Conservation (phyloP, 2,329 filamentous ascomycete species). For the Neurospora crassa region DNA sequence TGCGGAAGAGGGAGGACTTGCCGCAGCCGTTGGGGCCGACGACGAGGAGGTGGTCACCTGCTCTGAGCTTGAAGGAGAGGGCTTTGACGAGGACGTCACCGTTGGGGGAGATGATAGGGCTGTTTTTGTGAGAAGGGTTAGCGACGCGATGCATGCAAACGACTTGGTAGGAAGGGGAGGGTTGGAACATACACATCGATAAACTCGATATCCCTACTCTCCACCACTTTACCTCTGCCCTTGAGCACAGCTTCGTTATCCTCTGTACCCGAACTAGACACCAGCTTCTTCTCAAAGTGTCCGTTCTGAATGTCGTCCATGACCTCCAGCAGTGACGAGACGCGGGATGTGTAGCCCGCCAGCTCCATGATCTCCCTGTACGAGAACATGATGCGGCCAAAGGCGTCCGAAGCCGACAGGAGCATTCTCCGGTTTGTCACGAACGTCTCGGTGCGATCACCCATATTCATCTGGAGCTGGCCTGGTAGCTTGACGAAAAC, state of each 20-base stretch:
- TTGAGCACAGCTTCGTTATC: constrained; percentile 75
- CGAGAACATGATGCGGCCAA: constrained; percentile 93
- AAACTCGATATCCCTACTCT: constrained; percentile 79
- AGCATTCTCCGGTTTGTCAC: constrained; percentile 91
- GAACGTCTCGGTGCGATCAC: constrained; percentile 66
- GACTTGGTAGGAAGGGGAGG: not conserved
- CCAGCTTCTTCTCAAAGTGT: constrained; percentile 91
- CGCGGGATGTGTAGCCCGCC: constrained; percentile 88
- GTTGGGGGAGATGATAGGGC: constrained; percentile 90
- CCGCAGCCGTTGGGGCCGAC: constrained; percentile 96
- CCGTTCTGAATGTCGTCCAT: constrained; percentile 86
- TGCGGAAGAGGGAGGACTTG: constrained; percentile 92
- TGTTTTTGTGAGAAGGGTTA: constrained; percentile 16
- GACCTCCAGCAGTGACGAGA: constrained; percentile 80
- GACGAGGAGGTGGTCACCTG: constrained; percentile 85
- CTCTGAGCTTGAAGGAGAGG: constrained; percentile 77
- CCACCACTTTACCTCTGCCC: constrained; percentile 70
- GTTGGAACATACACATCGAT: constrained; percentile 56
- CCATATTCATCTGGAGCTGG: constrained; percentile 53
- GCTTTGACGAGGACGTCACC: constrained; percentile 83
- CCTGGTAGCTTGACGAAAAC: constrained; percentile 92
- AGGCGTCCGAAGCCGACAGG: constrained; percentile 87
- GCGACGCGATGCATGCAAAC: not conserved
- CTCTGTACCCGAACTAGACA: constrained; percentile 75
- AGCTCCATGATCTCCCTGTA: constrained; percentile 97